Evolutionary conservation across 192 early-diverging fungal genomes (phyloP).

Genomic region (Coemansia sp.): DNA sequence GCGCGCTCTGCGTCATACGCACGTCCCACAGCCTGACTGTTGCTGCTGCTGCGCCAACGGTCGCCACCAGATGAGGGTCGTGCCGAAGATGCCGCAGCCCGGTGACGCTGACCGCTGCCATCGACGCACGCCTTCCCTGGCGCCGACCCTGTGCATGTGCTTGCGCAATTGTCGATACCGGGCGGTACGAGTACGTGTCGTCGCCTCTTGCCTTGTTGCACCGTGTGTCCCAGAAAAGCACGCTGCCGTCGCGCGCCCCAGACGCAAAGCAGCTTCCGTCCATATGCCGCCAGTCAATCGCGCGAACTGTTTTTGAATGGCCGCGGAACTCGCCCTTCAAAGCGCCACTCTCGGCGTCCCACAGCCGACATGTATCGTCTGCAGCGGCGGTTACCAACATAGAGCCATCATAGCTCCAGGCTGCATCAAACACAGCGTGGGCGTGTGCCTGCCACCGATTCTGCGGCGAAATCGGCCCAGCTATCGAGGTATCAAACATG

Average conservation of each 20-base stretch:
- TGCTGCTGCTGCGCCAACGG: slow-evolving; percentile 47
- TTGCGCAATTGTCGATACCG: slow-evolving; percentile 25
- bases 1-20: slow-evolving; percentile 52
- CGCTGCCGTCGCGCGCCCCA: slow-evolving; percentile 68
- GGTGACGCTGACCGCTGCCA: slow-evolving; percentile 26
- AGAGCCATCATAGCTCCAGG: slow-evolving; percentile 71
- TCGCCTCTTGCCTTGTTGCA: slow-evolving; percentile 44
- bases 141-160: slow-evolving; percentile 34
- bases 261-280: slow-evolving; percentile 69
- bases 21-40: slow-evolving; percentile 84
- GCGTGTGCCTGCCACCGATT: slow-evolving; percentile 61
- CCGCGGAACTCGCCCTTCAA: slow-evolving; percentile 61
- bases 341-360: slow-evolving; percentile 68
- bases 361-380: slow-evolving; percentile 71
- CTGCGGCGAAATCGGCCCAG: slow-evolving; percentile 17
- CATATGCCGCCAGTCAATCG: slow-evolving; percentile 60
- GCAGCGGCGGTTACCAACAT: slow-evolving; percentile 72
- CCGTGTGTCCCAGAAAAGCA: slow-evolving; percentile 77
- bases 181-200: slow-evolving; percentile 26
- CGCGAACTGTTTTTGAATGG: slow-evolving; percentile 71
- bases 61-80: slow-evolving; percentile 23
- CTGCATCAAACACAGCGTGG: slow-evolving; percentile 81
- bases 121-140: slow-evolving; percentile 3
- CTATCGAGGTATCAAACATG: slow-evolving; percentile 27
- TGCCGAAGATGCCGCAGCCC: slow-evolving; percentile 30